phyloP scores from a whole-genome alignment of 208 protist species.

The Leishmania arabica region DNA sequence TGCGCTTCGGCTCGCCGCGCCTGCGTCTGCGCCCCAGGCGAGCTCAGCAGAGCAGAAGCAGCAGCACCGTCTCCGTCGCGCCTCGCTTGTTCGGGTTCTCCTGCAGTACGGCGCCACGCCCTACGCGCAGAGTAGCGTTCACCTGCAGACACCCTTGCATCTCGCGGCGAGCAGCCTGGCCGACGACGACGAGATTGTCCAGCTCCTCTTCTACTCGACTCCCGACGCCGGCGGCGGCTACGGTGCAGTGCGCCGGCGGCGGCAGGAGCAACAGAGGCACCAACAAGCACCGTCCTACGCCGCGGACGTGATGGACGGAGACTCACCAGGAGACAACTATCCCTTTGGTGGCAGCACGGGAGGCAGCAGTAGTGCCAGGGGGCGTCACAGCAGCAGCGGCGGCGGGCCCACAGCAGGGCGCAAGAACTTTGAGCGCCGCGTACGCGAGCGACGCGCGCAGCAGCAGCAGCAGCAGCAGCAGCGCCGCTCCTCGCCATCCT shows the following conservation, averaged over 20 bases:
- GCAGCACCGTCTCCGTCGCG: constrained; percentile 6
- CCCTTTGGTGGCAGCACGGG: not conserved
- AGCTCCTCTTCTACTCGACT: constrained; percentile 39
- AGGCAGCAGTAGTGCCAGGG: not conserved
- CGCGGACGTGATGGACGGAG: not conserved
- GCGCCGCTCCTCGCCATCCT: not conserved
- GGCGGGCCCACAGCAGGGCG: not conserved
- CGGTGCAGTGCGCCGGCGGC: constrained; percentile 6
- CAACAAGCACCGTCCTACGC: not conserved
- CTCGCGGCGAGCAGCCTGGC: constrained; percentile 44
- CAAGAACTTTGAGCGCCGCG: constrained; percentile 7
- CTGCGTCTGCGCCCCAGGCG: not conserved
- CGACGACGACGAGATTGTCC: constrained; percentile 29
- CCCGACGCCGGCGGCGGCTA: not conserved
- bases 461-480: constrained; percentile 3
- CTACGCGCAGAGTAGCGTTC: constrained; percentile 51
- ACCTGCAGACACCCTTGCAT: constrained; percentile 67
- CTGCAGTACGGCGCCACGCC: constrained; percentile 50
- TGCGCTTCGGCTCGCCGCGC: constrained; percentile 22
- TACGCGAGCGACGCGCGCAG: constrained; percentile 5
- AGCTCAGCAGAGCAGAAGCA: not conserved
- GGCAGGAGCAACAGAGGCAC: not conserved
- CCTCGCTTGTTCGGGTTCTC: constrained; percentile 46
- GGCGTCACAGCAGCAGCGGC: not conserved
- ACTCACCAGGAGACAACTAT: not conserved